Evolutionary conservation across 2,329 filamentous ascomycete genomes (phyloP).

Genomic region (Pseudocercospora fuligena): DNA sequence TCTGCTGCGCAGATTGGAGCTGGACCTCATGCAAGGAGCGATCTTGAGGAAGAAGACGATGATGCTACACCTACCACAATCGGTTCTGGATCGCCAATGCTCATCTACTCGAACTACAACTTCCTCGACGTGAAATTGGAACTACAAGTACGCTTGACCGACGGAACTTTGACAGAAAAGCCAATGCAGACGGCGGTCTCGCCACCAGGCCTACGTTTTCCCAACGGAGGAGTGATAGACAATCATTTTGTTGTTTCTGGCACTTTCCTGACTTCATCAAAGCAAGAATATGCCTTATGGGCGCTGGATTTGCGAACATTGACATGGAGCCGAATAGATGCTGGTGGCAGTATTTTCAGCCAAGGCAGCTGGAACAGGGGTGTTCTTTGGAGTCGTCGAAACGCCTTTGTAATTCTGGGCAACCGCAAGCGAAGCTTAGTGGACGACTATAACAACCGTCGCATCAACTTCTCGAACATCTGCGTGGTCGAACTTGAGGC

Average conservation of each 20-base stretch:
- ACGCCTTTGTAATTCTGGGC: slow-evolving; percentile 93
- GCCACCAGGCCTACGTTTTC: slow-evolving; percentile 90
- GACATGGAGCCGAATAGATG: slow-evolving; percentile 95
- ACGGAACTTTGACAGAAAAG: slow-evolving; percentile 83
- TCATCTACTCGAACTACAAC: slow-evolving; percentile 99
- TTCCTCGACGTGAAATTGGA: slow-evolving; percentile 97
- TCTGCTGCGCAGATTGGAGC: slow-evolving; percentile 70
- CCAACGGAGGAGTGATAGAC: slow-evolving; percentile 93
- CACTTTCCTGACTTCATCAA: slow-evolving; percentile 95
- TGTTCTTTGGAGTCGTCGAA: slow-evolving; percentile 88
- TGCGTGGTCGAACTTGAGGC: slow-evolving; percentile 97
- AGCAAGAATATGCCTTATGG: slow-evolving; percentile 98
- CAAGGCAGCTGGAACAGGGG: slow-evolving; percentile 98
- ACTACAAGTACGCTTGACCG: slow-evolving; percentile 81
- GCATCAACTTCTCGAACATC: slow-evolving; percentile 96
- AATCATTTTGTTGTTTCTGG: slow-evolving; percentile 97
- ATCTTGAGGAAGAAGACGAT: slow-evolving; percentile 47
- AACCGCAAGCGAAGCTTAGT: slow-evolving; percentile 92
- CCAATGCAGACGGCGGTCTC: slow-evolving; percentile 86
- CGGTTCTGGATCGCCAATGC: slow-evolving; percentile 68
- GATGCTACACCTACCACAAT: slow-evolving; percentile 41
- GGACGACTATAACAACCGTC: slow-evolving; percentile 96
- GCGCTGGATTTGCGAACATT: slow-evolving; percentile 85
- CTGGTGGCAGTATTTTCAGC: slow-evolving; percentile 89
- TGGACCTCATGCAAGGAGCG: slow-evolving; percentile 49